Base-by-base conservation (phyloP, 495 filamentous ascomycete species). In the Parmelia sp. region DNA sequence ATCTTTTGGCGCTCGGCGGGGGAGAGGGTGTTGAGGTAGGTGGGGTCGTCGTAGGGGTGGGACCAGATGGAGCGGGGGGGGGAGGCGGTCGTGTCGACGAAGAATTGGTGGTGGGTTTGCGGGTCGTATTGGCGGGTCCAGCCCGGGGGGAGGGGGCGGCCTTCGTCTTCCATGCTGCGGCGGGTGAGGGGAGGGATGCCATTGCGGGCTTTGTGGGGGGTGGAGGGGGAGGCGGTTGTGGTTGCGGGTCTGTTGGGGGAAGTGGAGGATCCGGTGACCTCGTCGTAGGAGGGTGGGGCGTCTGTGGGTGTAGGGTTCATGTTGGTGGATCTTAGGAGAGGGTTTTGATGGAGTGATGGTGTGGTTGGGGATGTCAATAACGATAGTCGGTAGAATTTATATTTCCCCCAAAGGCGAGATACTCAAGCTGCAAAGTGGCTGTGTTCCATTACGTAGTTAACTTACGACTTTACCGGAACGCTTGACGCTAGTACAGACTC, bases 81-180 rank as follows among this genome's bases (percentile, higher is more conserved):
- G 17, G 74, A 68, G 31, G 66, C 62, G n/a, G 61, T 76, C 4
- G 78, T 82, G 68, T 82, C 76, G 39, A 81, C 78, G 72, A 80
- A 82, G 75, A 77, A 82, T 61, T 82, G 80, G 65, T 82, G 80
- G 15, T 75, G 65, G 11, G 74, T 66, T 44, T 73, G 42, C 5
- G 74, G 12, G 65, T 82, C 80, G 73, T 74, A 80, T 68, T 74
- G 72, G 14, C 80, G 69, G 3, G 81, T 62, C 80, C 79, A 82
- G 36, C 77, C 76, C 40, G 63, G 42, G 0, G 79, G 79, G 4
- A 81, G 70, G 10, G 73, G 71, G 4, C 80, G 73, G 4, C 63
- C 49, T 70, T 81, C 78, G 65, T 82, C 80, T 71, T 82, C 79
- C 79, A 81, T 82, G 61, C 65, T 70, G n/a, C 79, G 75, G n/a